These are phyloP conservation scores for Spathaspora hagerdaliae DNA, from an alignment of 805 yeast genomes.

Conservation along the genomic window DNA sequence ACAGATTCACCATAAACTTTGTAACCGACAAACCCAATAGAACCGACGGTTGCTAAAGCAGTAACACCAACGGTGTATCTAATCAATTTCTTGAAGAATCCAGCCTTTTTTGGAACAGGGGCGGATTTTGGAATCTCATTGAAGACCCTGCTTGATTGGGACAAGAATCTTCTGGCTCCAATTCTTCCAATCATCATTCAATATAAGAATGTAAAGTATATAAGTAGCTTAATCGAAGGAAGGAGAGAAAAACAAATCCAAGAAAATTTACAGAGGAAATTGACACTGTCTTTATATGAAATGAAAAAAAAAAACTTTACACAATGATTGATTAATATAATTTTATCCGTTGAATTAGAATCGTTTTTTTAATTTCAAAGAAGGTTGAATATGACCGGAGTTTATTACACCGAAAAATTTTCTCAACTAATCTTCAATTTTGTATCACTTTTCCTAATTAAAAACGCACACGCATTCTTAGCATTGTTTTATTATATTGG, in stretches of 20 bases:
- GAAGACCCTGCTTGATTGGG: slow-evolving; percentile 7
- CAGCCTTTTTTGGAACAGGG: slow-evolving; percentile 14
- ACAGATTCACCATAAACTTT: slow-evolving; percentile 58
- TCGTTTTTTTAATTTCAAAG: not conserved
- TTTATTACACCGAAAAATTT: slow-evolving; percentile 2
- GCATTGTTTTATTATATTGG: too few species aligned
- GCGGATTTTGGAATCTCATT: slow-evolving; percentile 6
- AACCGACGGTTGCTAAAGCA: slow-evolving; percentile 49
- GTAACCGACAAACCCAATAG: slow-evolving; percentile 48
- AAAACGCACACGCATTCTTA: too few species aligned
- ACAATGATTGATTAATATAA: not conserved
- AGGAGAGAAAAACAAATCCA: not conserved
- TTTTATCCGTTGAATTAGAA: not conserved
- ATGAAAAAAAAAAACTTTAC: not conserved
- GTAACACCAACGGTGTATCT: slow-evolving; percentile 46
- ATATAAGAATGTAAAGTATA: not conserved
- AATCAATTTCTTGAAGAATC: slow-evolving; percentile 40
- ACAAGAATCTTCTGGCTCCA: slow-evolving; percentile 9
- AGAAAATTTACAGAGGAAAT: not conserved
- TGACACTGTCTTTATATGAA: not conserved
- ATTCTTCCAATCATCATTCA: slow-evolving; percentile 10
- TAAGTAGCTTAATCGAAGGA: not conserved
- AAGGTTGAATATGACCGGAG: slow-evolving; percentile 2
- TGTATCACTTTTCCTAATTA: too few species aligned
- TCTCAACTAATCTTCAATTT: too few species aligned